These are phyloP conservation scores for Pezicula rhizophila DNA, from an alignment of 2,329 filamentous ascomycete species.

Conservation along the genomic window DNA sequence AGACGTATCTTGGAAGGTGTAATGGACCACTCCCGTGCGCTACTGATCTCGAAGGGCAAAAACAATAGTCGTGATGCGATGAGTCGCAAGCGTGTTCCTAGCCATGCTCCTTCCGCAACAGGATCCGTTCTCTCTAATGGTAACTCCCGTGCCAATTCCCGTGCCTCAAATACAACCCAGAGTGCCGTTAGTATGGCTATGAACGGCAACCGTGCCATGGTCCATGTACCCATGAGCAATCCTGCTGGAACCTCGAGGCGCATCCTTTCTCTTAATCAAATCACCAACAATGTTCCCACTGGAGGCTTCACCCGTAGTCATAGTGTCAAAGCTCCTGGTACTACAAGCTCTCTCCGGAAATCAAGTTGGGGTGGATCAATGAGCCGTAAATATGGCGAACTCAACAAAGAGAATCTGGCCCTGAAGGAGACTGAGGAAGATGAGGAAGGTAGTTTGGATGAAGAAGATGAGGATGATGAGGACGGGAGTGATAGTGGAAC, in stretches of 20 bases:
- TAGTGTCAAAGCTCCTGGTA: slow-evolving; percentile 61
- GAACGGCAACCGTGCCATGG: slow-evolving; percentile 31
- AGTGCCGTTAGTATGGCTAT: slow-evolving; percentile 48
- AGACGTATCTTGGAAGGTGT: slow-evolving; percentile 90
- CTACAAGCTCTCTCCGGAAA: slow-evolving; percentile 51
- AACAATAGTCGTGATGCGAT: slow-evolving; percentile 37
- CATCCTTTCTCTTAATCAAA: slow-evolving; percentile 87
- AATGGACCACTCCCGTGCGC: slow-evolving; percentile 87
- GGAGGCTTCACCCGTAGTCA: slow-evolving; percentile 70
- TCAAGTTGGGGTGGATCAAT: slow-evolving; percentile 58
- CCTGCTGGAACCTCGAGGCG: slow-evolving; percentile 58
- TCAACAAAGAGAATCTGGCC: slow-evolving; percentile 58
- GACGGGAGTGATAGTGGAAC: slow-evolving; percentile 20
- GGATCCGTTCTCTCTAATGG: slow-evolving; percentile 26
- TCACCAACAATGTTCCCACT: slow-evolving; percentile 63
- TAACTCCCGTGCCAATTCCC: slow-evolving; percentile 24
- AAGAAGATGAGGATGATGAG: slow-evolving; percentile 8
- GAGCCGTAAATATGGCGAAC: slow-evolving; percentile 37
- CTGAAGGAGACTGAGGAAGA: slow-evolving; percentile 57
- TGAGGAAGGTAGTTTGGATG: slow-evolving; percentile 12
- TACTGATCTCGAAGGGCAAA: slow-evolving; percentile 65
- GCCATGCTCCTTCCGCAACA: slow-evolving; percentile 35
- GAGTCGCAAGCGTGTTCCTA: slow-evolving; percentile 45
- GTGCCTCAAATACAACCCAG: slow-evolving; percentile 29
- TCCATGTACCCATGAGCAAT: slow-evolving; percentile 30